Percentiles rank a stretch among this genome's conserved stretches.
phyloP scores from a whole-genome alignment of 1,284 basidiomycete species.

The Tylopilus sp. region DNA sequence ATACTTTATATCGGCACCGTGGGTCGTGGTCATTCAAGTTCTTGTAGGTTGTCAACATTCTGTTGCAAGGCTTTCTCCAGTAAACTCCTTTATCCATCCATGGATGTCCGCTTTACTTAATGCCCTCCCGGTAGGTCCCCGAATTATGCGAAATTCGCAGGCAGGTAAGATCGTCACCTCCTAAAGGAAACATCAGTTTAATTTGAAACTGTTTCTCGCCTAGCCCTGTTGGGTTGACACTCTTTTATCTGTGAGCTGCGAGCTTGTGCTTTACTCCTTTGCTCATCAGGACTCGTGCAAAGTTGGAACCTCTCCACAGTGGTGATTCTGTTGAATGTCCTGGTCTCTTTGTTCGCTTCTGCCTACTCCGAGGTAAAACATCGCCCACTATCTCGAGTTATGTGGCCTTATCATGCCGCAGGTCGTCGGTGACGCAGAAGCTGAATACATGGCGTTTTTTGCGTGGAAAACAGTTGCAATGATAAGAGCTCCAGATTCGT shows the following conservation, averaged over 20 bases:
- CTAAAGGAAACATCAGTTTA: conserved; percentile 13
- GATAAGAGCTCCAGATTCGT: conserved; percentile 83
- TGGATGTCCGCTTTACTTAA: conserved; percentile 3
- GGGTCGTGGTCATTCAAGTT: neutral
- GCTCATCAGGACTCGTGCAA: conserved; percentile 11
- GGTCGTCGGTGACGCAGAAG: conserved; percentile 63
- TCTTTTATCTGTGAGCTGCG: conserved; percentile 76
- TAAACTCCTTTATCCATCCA: conserved; percentile 36
- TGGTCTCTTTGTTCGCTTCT: conserved; percentile 92
- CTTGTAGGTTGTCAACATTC: conserved; percentile 63
- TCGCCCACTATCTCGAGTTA: neutral
- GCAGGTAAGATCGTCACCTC: conserved; percentile 40
- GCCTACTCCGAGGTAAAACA: conserved; percentile 84
- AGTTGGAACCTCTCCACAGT: conserved; percentile 86
- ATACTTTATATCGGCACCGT: neutral
- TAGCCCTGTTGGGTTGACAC: conserved; percentile 67
- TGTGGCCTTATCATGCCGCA: conserved; percentile 22
- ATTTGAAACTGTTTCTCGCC: conserved; percentile 2
- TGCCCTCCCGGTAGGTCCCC: conserved; percentile 55
- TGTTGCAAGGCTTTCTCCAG: conserved; percentile 83
- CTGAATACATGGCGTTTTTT: conserved; percentile 88
- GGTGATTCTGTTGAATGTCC: conserved; percentile 89
- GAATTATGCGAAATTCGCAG: conserved; percentile 68
- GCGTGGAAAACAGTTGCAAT: conserved; percentile 79
- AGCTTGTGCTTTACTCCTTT: neutral